Percentiles rank a stretch among this genome's conserved stretches.
These are phyloP conservation scores for Rhodomyrtus tomentosa DNA, from an alignment of 345 rosid species.

Conservation along the genomic window DNA sequence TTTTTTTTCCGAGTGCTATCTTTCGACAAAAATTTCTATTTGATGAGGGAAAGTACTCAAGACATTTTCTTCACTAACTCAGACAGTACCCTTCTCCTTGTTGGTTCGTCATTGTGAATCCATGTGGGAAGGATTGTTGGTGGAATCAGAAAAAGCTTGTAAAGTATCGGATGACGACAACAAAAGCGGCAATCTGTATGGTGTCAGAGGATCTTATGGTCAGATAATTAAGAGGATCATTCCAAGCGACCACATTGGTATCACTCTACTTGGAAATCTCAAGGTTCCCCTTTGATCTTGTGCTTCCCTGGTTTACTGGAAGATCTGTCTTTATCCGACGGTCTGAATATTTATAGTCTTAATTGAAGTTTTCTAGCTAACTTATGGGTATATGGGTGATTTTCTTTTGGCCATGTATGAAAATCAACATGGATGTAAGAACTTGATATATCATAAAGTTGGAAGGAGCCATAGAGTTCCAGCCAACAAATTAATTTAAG, in stretches of 20 bases:
- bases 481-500: neutral
- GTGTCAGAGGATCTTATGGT: conserved; percentile 14
- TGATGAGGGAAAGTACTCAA: neutral
- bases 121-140: conserved; percentile 20
- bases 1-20: neutral
- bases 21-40: neutral
- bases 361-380: neutral
- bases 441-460: neutral
- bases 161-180: conserved; percentile 1
- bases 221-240: conserved; percentile 34
- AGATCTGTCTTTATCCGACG: neutral
- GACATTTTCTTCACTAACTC: conserved; percentile 3
- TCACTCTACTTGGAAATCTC: conserved; percentile 55
- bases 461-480: neutral
- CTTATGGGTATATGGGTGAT: neutral
- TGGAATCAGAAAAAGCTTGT: conserved; percentile 10
- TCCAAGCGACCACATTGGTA: conserved; percentile 37
- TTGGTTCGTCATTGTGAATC: conserved; percentile 47
- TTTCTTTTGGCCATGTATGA: neutral
- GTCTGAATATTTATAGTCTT: neutral
- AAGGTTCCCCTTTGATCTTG: conserved; percentile 35
- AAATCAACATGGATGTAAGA: neutral
- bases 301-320: neutral
- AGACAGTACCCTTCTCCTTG: conserved; percentile 67
- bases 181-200: conserved; percentile 5